phyloP scores from a whole-genome alignment of 2,329 filamentous ascomycete genomes.

The Teratosphaeriaceae sp. region DNA sequence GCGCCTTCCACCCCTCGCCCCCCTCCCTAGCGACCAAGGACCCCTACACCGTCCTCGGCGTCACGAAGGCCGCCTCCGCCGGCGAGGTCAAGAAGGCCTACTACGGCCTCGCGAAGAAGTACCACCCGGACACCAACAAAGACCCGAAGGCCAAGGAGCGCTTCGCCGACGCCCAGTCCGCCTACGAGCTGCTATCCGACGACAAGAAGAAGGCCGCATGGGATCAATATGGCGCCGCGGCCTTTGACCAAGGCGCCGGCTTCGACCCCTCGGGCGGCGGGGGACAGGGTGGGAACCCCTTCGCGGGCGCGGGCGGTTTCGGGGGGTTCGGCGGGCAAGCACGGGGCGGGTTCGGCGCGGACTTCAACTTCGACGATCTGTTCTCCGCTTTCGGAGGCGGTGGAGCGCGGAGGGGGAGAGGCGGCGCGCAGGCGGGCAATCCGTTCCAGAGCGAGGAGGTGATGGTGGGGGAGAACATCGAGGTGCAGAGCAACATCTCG shows the following conservation, averaged over 20 bases:
- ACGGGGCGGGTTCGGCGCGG: slow-evolving; percentile 39
- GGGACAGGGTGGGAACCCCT: slow-evolving; percentile 56
- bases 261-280: slow-evolving; percentile 68
- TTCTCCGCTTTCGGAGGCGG: slow-evolving; percentile 79
- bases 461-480: slow-evolving; percentile 90
- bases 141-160: slow-evolving; percentile 88
- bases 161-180: slow-evolving; percentile 85
- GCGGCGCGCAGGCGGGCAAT: slow-evolving; percentile 50
- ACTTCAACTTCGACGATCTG: slow-evolving; percentile 94
- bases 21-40: slow-evolving; percentile 54
- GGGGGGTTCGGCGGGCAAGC: slow-evolving; percentile 42
- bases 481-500: slow-evolving; percentile 84
- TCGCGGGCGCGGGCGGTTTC: slow-evolving; percentile 49
- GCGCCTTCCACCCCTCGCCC: slow-evolving; percentile 54
- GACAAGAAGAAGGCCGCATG: slow-evolving; percentile 87
- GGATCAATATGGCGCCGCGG: slow-evolving; percentile 83
- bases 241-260: slow-evolving; percentile 54
- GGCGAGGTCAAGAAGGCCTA: slow-evolving; percentile 97
- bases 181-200: slow-evolving; percentile 91
- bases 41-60: slow-evolving; percentile 81
- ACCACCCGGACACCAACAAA: slow-evolving; percentile 96
- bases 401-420: slow-evolving; percentile 41
- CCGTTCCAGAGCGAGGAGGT: slow-evolving; percentile 70
- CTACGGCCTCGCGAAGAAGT: slow-evolving; percentile 96
- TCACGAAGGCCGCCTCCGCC: slow-evolving; percentile 71